A percentile compares a stretch with the other conserved stretches of the same genome.
Conservation (phyloP, 345 rosid genomes). For the Eucalyptus pumila region DNA sequence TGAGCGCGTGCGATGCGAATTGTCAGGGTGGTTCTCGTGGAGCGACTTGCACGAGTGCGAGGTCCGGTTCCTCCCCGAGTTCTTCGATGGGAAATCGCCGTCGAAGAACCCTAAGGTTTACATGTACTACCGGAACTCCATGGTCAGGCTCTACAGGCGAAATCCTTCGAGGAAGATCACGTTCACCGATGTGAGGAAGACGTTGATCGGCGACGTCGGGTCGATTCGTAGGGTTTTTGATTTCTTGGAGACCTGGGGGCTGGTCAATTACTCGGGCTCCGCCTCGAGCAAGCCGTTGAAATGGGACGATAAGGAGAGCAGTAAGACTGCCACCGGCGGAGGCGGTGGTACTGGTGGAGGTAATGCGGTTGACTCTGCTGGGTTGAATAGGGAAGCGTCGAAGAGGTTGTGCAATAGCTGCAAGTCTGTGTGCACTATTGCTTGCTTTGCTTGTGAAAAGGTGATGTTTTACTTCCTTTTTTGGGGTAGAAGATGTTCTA, state of each 20-base stretch:
- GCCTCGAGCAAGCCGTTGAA: conserved; percentile 48
- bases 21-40: conserved; percentile 83
- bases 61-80: conserved; percentile 59
- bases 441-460: conserved; percentile 88
- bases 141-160: conserved; percentile 46
- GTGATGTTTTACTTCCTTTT: conserved; percentile 8
- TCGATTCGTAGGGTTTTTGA: conserved; percentile 89
- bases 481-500: neutral
- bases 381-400: conserved; percentile 20
- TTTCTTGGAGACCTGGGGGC: conserved; percentile 85
- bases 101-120: conserved; percentile 56
- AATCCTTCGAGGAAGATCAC: conserved; percentile 59
- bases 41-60: conserved; percentile 57
- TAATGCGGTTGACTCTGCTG: conserved; percentile 7
- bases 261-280: conserved; percentile 53
- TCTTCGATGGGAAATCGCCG: conserved; percentile 57
- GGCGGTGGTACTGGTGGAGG: neutral
- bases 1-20: neutral
- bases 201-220: conserved; percentile 74
- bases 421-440: conserved; percentile 69
- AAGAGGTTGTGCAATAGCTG: conserved; percentile 73
- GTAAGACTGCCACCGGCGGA: conserved; percentile 16
- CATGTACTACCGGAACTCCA: conserved; percentile 61
- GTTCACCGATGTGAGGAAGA: conserved; percentile 75
- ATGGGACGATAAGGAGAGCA: conserved; percentile 76